Conservation (phyloP, 768 basidiomycete genomes). For the Lentinula raphanica region DNA sequence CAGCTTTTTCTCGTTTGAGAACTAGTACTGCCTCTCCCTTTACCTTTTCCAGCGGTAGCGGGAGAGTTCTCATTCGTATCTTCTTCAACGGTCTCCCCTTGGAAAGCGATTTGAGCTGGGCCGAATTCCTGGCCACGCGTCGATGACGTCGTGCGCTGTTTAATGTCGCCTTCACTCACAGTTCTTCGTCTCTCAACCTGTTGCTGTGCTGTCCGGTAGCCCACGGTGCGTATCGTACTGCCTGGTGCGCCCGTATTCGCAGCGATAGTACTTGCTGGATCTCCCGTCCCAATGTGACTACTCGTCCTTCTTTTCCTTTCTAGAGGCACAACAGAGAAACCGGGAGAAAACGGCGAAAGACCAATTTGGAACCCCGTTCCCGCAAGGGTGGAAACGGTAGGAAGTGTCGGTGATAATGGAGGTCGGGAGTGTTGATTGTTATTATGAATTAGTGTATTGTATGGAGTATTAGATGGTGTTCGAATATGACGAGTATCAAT, state of each 20-base stretch:
- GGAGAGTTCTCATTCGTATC: slow-evolving; percentile 4
- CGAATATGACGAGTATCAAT: slow-evolving; percentile 3
- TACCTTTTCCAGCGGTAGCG: slow-evolving; percentile 12
- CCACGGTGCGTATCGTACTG: not conserved
- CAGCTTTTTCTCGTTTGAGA: slow-evolving; percentile 9
- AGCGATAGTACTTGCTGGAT: not conserved
- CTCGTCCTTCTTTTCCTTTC: slow-evolving; percentile 39
- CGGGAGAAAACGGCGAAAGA: slow-evolving; percentile 68
- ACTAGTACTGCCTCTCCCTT: slow-evolving; percentile 2
- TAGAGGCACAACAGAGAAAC: slow-evolving; percentile 63
- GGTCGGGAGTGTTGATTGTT: slow-evolving; percentile 7
- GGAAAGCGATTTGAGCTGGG: slow-evolving; percentile 4
- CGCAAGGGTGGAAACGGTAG: slow-evolving; percentile 30
- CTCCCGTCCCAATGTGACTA: slow-evolving; percentile 27
- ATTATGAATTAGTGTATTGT: slow-evolving; percentile 11
- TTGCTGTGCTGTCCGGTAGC: slow-evolving; percentile 7
- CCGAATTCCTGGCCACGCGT: slow-evolving; percentile 11
- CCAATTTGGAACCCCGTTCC: slow-evolving; percentile 69
- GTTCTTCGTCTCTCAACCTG: slow-evolving; percentile 35
- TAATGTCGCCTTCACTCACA: slow-evolving; percentile 47
- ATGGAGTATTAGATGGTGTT: slow-evolving; percentile 1
- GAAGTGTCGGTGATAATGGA: slow-evolving; percentile 26
- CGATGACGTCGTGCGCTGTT: slow-evolving; percentile 5
- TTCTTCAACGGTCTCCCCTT: slow-evolving; percentile 7
- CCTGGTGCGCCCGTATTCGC: not conserved